A percentile compares a stretch with the other conserved stretches of the same genome.
Evolutionary conservation across 1,139 yeast species (phyloP).

Genomic region (Suhomyces guaymorum): DNA sequence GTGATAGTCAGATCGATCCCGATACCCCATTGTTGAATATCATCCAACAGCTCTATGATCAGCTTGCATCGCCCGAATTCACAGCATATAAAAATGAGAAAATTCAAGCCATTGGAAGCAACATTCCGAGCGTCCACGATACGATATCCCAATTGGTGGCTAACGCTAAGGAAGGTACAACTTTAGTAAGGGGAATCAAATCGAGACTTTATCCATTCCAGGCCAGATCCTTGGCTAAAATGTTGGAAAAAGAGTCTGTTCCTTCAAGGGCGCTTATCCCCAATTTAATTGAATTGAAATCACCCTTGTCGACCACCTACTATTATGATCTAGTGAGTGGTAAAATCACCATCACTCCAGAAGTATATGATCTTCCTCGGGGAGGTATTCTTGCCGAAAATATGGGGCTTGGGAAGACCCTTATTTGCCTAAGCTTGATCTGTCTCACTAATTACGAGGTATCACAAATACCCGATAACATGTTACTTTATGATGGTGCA

Average conservation of each 20-base stretch:
- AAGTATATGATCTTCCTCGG: constrained; percentile 45
- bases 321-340: constrained; percentile 38
- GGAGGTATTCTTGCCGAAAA: constrained; percentile 77
- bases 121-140: not conserved
- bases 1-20: not conserved
- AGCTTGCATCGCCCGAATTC: constrained; percentile 42
- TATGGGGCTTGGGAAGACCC: constrained; percentile 76
- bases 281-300: constrained; percentile 33
- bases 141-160: constrained; percentile 1
- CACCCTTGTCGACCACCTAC: constrained; percentile 22
- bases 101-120: constrained; percentile 2
- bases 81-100: constrained; percentile 19
- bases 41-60: constrained; percentile 38
- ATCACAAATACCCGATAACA: constrained; percentile 45
- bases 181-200: constrained; percentile 46
- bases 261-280: constrained; percentile 44
- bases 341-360: constrained; percentile 35
- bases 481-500: constrained; percentile 19
- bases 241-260: constrained; percentile 54
- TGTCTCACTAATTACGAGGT: constrained; percentile 56
- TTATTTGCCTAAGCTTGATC: constrained; percentile 62
- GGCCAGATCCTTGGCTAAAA: constrained; percentile 54
- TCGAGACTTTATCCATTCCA: constrained; percentile 59
- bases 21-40: constrained; percentile 18
- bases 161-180: not conserved